phyloP scores from a whole-genome alignment of 2,329 filamentous ascomycete genomes.

The Cladosporium sphaerospermum region DNA sequence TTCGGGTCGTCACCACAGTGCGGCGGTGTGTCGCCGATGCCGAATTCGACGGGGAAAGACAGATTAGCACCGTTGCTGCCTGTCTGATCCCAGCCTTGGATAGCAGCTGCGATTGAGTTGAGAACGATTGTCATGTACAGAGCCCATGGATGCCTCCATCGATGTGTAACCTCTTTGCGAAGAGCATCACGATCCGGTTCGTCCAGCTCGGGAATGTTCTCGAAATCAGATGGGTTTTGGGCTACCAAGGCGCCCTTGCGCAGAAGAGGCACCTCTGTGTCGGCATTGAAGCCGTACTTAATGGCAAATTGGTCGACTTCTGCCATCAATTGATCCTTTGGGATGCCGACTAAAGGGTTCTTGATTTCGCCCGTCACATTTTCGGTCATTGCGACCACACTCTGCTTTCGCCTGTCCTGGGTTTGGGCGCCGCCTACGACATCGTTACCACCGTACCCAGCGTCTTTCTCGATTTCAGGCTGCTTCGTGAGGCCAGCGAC shows the following conservation, averaged over 20 bases:
- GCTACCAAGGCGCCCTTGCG: slow-evolving; percentile 67
- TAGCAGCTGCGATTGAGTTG: slow-evolving; percentile 64
- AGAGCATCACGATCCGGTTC: slow-evolving; percentile 55
- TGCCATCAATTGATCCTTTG: slow-evolving; percentile 44
- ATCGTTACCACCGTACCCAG: neutral
- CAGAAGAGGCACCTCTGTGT: slow-evolving; percentile 44
- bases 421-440: neutral
- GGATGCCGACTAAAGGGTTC: slow-evolving; percentile 53
- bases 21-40: slow-evolving; percentile 34
- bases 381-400: slow-evolving; percentile 13
- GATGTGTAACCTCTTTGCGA: slow-evolving; percentile 52
- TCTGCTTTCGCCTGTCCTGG: slow-evolving; percentile 11
- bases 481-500: neutral
- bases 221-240: slow-evolving; percentile 58
- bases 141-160: slow-evolving; percentile 56
- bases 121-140: slow-evolving; percentile 61
- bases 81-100: slow-evolving; percentile 54
- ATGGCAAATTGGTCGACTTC: slow-evolving; percentile 58
- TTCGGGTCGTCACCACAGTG: slow-evolving; percentile 2
- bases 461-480: neutral
- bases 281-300: slow-evolving; percentile 47
- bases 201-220: slow-evolving; percentile 55
- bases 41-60: slow-evolving; percentile 52
- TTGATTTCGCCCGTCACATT: slow-evolving; percentile 38
- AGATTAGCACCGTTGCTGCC: slow-evolving; percentile 48